Base-by-base conservation (phyloP, 2,329 filamentous ascomycete species). In the Cryphonectria nitschkei region DNA sequence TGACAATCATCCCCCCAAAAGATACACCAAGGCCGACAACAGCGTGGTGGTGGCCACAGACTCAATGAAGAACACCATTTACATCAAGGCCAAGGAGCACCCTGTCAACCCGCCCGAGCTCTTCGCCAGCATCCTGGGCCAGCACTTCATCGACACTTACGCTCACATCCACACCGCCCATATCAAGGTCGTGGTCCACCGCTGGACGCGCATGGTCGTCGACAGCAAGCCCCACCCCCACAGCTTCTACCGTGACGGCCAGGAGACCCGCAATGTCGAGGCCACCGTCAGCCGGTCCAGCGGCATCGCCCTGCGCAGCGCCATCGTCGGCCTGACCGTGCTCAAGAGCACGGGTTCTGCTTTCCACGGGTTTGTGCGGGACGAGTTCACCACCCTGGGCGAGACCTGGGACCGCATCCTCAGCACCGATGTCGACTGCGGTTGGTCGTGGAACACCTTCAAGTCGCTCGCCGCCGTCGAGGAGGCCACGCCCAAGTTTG, bases 31-130 rank as follows among this genome's bases (percentile, higher is more conserved):
- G 78, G 95, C 94, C 76, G 95, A 99, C 85, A 99, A 99, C 87
- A 93, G 91, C 77, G 93, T 97, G 75, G 90, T 99, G 71, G 95
- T 99, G 73, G 94, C 96, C 74, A 99, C 96, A 73, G 96, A 99
- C 83, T 95, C 94, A 37, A 97, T 98, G 84, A 99, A 99, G 86
- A 97, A 99, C 84, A 98, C 93, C 77, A 91, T 93, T 79, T 97
- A 96, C 86, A 94, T 99, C 83, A 92, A 93, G 79, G 95, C 96
- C 78, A 98, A 97, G 85, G 92, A 97, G 83, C 87, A 97, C 84
- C 93, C 95, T 46, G 92, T 99, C 76, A 94, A 91, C 76, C 95
- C 96, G 22, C 95, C 96, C 0, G 96, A 99, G 85, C 90, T 97
- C 74, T 99, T 93, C 81, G 95, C 93, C 75, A 89, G 91, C 77